A percentile compares a stretch with the other conserved stretches of the same genome.
Conservation (phyloP, 2,329 filamentous ascomycete genomes). For the Hymenoscyphus occultus region DNA sequence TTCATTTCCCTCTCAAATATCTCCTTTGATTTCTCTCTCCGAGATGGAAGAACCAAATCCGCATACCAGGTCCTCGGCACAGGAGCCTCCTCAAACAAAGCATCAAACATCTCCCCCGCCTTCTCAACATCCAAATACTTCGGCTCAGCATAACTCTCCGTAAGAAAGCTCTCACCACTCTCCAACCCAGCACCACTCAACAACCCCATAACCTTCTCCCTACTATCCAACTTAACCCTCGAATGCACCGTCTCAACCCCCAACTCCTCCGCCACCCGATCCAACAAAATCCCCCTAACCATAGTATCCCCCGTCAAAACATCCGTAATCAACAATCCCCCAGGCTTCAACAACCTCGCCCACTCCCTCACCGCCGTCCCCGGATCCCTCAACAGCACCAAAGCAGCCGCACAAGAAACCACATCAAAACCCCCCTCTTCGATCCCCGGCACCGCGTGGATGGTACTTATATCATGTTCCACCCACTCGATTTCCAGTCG, state of each 20-base stretch:
- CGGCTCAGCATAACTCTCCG: conserved; percentile 13
- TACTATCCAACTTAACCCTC: conserved; percentile 10
- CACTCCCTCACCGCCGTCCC: conserved; percentile 17
- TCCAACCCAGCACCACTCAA: conserved; percentile 21
- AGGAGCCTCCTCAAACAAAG: conserved; percentile 9
- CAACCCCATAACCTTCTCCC: conserved; percentile 13
- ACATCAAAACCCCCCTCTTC: conserved; percentile 17
- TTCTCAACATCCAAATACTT: conserved; percentile 11
- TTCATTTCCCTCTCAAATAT: conserved; percentile 18
- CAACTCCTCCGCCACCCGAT: conserved; percentile 16
- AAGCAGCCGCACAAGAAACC: conserved; percentile 19
- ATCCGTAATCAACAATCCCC: conserved; percentile 22
- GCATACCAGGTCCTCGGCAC: conserved; percentile 17
- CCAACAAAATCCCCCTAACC: conserved; percentile 14
- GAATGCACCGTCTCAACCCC: conserved; percentile 10
- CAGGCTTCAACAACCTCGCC: conserved; percentile 21
- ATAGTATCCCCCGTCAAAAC: conserved; percentile 17
- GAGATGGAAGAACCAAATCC: conserved; percentile 12
- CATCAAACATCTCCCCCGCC: conserved; percentile 19
- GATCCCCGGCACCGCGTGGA: conserved; percentile 14
- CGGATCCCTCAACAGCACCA: conserved; percentile 18
- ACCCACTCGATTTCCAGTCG: conserved; percentile 13
- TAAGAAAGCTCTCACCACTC: conserved; percentile 14
- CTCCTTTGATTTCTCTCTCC: conserved; percentile 13
- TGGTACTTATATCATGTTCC: conserved; percentile 17